These are phyloP conservation scores for Apophysomyces sp. DNA, from an alignment of 371 early-diverging fungal species.

Conservation along the genomic window DNA sequence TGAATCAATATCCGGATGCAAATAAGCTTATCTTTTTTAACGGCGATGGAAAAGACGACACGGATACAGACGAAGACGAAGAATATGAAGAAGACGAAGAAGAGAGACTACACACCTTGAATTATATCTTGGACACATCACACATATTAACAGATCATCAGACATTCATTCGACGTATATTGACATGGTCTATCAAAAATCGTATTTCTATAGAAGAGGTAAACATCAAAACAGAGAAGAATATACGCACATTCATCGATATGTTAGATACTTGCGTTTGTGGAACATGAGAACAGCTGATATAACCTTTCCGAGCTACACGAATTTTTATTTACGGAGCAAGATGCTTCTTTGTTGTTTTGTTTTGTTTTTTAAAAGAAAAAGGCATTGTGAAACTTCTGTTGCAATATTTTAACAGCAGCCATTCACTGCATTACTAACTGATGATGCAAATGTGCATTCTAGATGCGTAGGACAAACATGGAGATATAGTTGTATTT, in stretches of 20 bases:
- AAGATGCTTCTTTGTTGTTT: too few species aligned
- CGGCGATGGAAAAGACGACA: slow-evolving; percentile 28
- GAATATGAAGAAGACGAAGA: slow-evolving; percentile 14
- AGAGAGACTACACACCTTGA: background rate
- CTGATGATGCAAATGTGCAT: too few species aligned
- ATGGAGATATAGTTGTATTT: too few species aligned
- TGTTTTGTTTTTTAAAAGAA: too few species aligned
- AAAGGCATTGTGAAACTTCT: background rate
- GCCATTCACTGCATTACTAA: too few species aligned
- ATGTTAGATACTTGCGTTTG: background rate
- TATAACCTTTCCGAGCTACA: too few species aligned
- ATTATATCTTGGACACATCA: background rate
- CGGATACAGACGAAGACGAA: slow-evolving; percentile 29
- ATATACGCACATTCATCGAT: background rate
- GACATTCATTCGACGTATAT: slow-evolving; percentile 10
- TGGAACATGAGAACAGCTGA: background rate
- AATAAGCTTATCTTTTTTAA: slow-evolving; percentile 44
- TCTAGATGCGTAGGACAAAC: too few species aligned
- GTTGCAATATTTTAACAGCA: too few species aligned
- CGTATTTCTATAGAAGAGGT: slow-evolving; percentile 24
- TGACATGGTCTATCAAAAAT: slow-evolving; percentile 38
- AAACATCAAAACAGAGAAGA: background rate
- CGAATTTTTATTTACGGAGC: too few species aligned
- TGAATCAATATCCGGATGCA: slow-evolving; percentile 35
- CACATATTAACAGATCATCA: background rate